Evolutionary conservation across 2,329 filamentous ascomycete species (phyloP).

Genomic region (Decorospora gaudefroyi): DNA sequence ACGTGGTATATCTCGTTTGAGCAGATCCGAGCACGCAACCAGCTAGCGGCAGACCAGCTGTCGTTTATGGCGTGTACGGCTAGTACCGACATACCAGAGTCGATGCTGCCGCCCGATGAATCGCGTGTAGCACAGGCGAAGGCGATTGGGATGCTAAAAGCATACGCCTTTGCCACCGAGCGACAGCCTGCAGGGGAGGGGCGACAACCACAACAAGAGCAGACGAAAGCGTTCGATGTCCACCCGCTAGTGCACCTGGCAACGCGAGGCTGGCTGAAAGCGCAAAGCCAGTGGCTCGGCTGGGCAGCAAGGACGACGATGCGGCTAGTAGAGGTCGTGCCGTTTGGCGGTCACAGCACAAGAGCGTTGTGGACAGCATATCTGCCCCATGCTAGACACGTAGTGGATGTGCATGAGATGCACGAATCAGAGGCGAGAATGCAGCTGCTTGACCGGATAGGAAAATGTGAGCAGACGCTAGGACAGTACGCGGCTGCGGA

Average conservation of each 20-base stretch:
- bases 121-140: conserved; percentile 27
- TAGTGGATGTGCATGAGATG: conserved; percentile 6
- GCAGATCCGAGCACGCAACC: conserved; percentile 37
- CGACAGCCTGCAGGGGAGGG: neutral
- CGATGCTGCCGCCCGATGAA: conserved; percentile 32
- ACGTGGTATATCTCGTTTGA: conserved; percentile 48
- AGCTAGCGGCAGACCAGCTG: conserved; percentile 40
- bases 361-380: conserved; percentile 33
- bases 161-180: conserved; percentile 41
- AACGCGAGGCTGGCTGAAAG: conserved; percentile 40
- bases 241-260: conserved; percentile 47
- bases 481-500: conserved; percentile 10
- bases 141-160: conserved; percentile 41
- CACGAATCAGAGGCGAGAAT: conserved; percentile 4
- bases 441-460: conserved; percentile 11
- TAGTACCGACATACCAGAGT: conserved; percentile 38
- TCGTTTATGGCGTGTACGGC: conserved; percentile 45
- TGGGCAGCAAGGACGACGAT: conserved; percentile 21
- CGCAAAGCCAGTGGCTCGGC: conserved; percentile 15
- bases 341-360: conserved; percentile 17
- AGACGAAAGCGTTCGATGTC: conserved; percentile 27
- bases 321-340: conserved; percentile 32
- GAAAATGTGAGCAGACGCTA: conserved; percentile 11
- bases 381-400: conserved; percentile 36
- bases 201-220: neutral